Base-by-base conservation (phyloP, 164 flowering plant genomes). In the Piper betle region DNA sequence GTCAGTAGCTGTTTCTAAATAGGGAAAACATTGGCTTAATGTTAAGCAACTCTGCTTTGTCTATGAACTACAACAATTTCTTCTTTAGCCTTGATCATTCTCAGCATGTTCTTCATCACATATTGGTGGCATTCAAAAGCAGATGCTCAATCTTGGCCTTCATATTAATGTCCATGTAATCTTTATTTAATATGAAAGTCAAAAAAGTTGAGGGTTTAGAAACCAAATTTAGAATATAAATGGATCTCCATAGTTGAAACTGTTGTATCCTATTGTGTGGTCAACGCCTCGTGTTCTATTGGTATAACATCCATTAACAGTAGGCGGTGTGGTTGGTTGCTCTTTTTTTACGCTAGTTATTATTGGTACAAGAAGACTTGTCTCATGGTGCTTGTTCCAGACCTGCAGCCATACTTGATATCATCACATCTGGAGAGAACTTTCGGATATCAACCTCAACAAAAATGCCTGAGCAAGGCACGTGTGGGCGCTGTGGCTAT, bases 391-490 rank as follows among this genome's bases (percentile, higher is more conserved):
- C 38, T 42, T 67, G 66, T 52, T 75, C 74, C 84, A 93, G 99
- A 73, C 97, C 99, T 6, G 78, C 89, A 73, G 99, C 97, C 59
- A 89, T 93, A 71, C 83, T 93, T 18, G 99, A 93, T 73, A 90
- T 93, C 66, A 93, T 90, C 52, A 81, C 74, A 69, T 93, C 97
- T 18, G 97, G 97, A 2, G 99, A 93, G 68, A 68, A 82, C 68
- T 93, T 93, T 64, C 83, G 99, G 81, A 90, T 93, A 63, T 81
- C 97, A 25, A 82, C 88, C 39, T 55, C 81, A 39, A 81, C 97
- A 48, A 93, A 88, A 74, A 88, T 93, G 99, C 99, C 99, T 9
- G 97, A 90, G 78, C 99, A 93, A 72, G 97, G 97, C 58, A 86
- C 81, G 10, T 93, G 97, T 76, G 95, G 85, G 73, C 83, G 89